Evolutionary conservation across 805 yeast species (phyloP), one percentile per base, ranked within the genome.

Genomic region (Candida railenensis): DNA sequence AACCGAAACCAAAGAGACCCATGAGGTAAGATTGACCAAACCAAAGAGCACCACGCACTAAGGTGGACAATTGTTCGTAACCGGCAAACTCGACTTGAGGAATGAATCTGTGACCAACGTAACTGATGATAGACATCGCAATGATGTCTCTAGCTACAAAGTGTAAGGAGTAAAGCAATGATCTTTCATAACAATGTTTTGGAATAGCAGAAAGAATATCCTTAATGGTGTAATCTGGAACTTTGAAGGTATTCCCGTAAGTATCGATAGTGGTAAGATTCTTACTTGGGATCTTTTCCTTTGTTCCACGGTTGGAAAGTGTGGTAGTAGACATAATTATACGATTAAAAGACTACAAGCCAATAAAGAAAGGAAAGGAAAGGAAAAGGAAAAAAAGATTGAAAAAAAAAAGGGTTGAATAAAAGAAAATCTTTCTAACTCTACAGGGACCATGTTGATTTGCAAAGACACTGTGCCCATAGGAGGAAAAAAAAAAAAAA

Each of bases 151-250:
- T 69, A 45, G 63, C 63, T 19, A 80, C 85, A 48, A 77, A 81
- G 37, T 68, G 70, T 41, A 81, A 57, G 3, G 85, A 80, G 52
- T 67, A 71, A 36, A 67, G 50, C 43, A 78, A 62, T 16, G 77
- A 69, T 66, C 85, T 73, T 52, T 81, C 76, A 55, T 80, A 81
- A 55, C 87, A 81, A 51, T 80, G 80, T 50, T 76, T 73, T 52
- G 87, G 87, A 53, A 81, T 81, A 33, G 81, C 81, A 43, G 71
- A 67, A 48, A 81, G 65, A 44, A 81, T 72, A 48, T 81, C 83
- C 61, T 76, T 77, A 58, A 81, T 80, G 49, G 83, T 66, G 65
- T 67, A 81, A 54, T 81, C 83, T n/a, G 87, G 87, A 3, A 76
- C 86, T 43, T 72, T 69, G 61, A 81, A 81, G 20, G 66, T 76